Percentiles rank a stretch among this genome's conserved stretches.
Conservation (phyloP, 805 yeast species). For the Candida loeiensis region DNA sequence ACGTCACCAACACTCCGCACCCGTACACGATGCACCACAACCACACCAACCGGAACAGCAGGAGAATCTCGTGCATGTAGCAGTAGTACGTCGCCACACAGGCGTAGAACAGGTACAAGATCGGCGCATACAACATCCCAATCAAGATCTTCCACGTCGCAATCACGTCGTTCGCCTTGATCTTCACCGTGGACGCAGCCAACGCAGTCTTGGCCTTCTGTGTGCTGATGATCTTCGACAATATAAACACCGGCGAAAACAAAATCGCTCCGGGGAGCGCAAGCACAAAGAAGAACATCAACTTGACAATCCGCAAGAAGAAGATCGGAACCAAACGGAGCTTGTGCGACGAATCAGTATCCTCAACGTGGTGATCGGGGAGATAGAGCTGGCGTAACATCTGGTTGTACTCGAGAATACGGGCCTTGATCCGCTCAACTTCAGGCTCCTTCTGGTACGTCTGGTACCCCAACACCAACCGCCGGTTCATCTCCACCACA, state of each 20-base stretch:
- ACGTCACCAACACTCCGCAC: constrained; percentile 71
- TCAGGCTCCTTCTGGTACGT: constrained; percentile 69
- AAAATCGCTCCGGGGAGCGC: constrained; percentile 86
- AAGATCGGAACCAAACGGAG: constrained; percentile 50
- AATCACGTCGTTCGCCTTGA: constrained; percentile 87
- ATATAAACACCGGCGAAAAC: constrained; percentile 83
- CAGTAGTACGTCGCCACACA: constrained; percentile 47
- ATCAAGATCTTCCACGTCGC: constrained; percentile 97
- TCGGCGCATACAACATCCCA: constrained; percentile 84
- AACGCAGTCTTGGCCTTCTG: constrained; percentile 75
- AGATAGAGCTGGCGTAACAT: constrained; percentile 46
- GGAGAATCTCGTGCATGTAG: constrained; percentile 16
- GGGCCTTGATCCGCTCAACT: constrained; percentile 55
- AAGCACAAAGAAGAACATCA: constrained; percentile 53
- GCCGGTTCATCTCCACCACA: constrained; percentile 85
- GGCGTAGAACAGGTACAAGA: constrained; percentile 79
- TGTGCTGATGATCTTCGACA: constrained; percentile 70
- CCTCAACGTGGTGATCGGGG: constrained; percentile 59
- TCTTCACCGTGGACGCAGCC: constrained; percentile 83
- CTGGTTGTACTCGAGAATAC: constrained; percentile 68
- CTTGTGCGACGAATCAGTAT: constrained; percentile 50
- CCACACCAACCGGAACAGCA: constrained; percentile 29
- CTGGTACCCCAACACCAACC: constrained; percentile 78
- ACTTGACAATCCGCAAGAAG: constrained; percentile 52
- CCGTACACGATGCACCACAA: constrained; percentile 49